Conservation (phyloP, 2,329 filamentous ascomycete genomes). For the Penicillium sp. region DNA sequence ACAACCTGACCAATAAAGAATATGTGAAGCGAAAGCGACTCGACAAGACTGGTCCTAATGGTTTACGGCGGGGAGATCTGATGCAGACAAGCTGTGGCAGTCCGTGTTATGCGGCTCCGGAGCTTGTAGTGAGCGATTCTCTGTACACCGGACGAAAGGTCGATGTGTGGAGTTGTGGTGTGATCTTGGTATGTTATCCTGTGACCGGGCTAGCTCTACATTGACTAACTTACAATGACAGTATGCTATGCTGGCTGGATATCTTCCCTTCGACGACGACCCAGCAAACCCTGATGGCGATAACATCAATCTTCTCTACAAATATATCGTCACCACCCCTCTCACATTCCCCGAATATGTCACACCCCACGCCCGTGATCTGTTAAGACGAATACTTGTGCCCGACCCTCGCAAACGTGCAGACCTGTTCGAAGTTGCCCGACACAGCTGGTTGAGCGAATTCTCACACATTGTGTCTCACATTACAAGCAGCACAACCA, state of each 20-base stretch:
- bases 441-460: slow-evolving; percentile 97
- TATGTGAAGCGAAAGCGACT: slow-evolving; percentile 85
- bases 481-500: slow-evolving; percentile 93
- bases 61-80: slow-evolving; percentile 81
- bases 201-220: neutral
- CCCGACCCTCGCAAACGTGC: slow-evolving; percentile 93
- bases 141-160: slow-evolving; percentile 97
- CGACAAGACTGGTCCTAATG: slow-evolving; percentile 74
- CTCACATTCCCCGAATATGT: slow-evolving; percentile 99
- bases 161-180: slow-evolving; percentile 98
- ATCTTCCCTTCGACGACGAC: slow-evolving; percentile 96
- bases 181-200: slow-evolving; percentile 76
- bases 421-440: slow-evolving; percentile 93
- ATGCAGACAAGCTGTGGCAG: slow-evolving; percentile 99
- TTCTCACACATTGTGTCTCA: slow-evolving; percentile 96
- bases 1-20: slow-evolving; percentile 81
- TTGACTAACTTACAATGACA: slow-evolving; percentile 41
- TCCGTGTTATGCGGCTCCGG: slow-evolving; percentile 94
- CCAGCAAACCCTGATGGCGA: slow-evolving; percentile 97
- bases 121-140: slow-evolving; percentile 95
- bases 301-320: slow-evolving; percentile 98
- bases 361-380: slow-evolving; percentile 90
- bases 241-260: slow-evolving; percentile 99
- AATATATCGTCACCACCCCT: slow-evolving; percentile 97
- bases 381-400: slow-evolving; percentile 89